Base-by-base conservation (phyloP, 2,329 filamentous ascomycete genomes). In the Parastagonospora nodorum region DNA sequence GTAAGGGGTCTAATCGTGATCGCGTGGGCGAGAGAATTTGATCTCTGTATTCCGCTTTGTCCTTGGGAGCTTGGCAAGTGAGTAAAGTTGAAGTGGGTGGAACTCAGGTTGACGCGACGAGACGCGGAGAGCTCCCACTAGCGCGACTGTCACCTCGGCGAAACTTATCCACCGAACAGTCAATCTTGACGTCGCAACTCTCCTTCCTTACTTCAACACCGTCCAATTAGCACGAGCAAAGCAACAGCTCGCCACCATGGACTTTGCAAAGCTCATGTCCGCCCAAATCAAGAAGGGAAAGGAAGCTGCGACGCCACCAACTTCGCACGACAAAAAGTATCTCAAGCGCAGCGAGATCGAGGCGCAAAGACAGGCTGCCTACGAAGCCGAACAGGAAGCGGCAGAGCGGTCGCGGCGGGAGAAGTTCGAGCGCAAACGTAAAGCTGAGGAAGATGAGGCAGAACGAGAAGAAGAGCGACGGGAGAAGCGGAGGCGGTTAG, bases 201-300 rank as follows among this genome's bases (percentile, higher is more conserved):
- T 14, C 36, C 24, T 11, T 4, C 10, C 19, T 2, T 38, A 30
- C 30, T 24, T 14, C 14, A 38, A 28, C 33, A 12, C 2, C 19
- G 35, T 37, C 12, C 2, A n/a, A 6, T 8, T 9, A 37, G n/a
- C 19, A 35, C 5, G 14, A 16, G 12, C 7, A 37, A 24, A 24
- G 5, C 19, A 40, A 41, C 24, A 42, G 14, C 10, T 27, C 41
- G 41, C 42, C 55, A 57, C 55, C 61, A 99, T 99, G 94, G 92
- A 99, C 75, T 99, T 99, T 79, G 92, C 92, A 54, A 85, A 91
- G 31, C 80, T 99, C 41, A 96, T 99, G 90, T 86, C 89, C 67
- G 89, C 91, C 70, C 92, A 96, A 75, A 94, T 99, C 67, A 85
- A 89, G 66, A 95, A 94, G 74, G 82, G 87, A 61, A 90, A 90